These are phyloP conservation scores for Potentilla sterilis DNA, from an alignment of 306 rosid genomes.

Conservation along the genomic window DNA sequence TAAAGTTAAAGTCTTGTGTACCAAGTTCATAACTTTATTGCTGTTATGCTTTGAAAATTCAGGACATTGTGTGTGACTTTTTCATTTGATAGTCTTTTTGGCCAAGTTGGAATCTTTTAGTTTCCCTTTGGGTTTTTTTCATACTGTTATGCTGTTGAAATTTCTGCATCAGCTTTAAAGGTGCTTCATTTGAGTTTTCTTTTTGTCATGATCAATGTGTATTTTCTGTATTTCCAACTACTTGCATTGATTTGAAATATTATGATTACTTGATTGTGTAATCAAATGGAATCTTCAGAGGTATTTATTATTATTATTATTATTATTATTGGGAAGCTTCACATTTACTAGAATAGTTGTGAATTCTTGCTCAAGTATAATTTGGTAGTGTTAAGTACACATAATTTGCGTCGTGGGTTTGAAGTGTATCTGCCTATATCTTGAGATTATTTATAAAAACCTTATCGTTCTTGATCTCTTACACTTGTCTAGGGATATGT, in stretches of 20 bases:
- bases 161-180: background rate
- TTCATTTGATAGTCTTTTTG: background rate
- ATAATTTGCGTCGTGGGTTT: background rate
- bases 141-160: background rate
- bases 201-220: background rate
- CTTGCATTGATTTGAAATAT: background rate
- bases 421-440: background rate
- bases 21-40: background rate
- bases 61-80: background rate
- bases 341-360: background rate
- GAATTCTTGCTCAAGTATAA: background rate
- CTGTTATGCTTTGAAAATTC: background rate
- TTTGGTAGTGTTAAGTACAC: background rate
- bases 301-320: background rate
- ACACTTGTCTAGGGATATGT: slow-evolving; percentile 61
- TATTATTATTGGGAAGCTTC: background rate
- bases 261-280: background rate
- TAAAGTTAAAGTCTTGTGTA: background rate
- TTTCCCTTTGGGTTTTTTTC: background rate
- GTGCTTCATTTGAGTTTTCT: background rate
- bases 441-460: background rate
- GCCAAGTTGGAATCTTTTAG: background rate
- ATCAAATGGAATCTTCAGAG: background rate
- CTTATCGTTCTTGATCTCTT: slow-evolving; percentile 11
- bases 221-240: background rate